Conservation (phyloP, 768 basidiomycete species). For the Pulveroboletus sp. region DNA sequence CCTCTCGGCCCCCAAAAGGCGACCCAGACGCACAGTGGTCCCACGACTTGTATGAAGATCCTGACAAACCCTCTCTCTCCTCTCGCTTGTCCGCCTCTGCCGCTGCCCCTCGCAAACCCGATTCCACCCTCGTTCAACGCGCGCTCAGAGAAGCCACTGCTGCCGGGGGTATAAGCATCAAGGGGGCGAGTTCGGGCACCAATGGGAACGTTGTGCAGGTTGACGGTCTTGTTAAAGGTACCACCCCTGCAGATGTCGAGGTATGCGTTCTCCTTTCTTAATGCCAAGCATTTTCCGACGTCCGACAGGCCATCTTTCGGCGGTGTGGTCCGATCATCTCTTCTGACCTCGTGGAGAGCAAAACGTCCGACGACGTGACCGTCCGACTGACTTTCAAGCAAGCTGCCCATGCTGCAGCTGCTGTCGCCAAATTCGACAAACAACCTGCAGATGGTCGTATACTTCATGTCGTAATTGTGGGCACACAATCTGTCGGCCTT, state of each 20-base stretch:
- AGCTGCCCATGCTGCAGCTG: conserved; percentile 56
- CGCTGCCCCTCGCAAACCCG: conserved; percentile 48
- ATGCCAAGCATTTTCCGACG: neutral
- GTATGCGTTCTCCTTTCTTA: conserved; percentile 7
- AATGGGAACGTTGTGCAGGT: conserved; percentile 72
- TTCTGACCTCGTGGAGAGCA: conserved; percentile 22
- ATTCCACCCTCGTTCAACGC: conserved; percentile 53
- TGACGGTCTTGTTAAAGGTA: conserved; percentile 68
- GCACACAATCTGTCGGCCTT: conserved; percentile 52
- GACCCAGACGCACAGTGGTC: conserved; percentile 67
- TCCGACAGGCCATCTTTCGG: conserved; percentile 66
- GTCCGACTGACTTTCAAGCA: conserved; percentile 76
- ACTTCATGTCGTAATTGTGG: conserved; percentile 63
- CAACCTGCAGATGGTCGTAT: conserved; percentile 81
- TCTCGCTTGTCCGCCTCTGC: conserved; percentile 50
- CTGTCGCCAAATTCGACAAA: conserved; percentile 74
- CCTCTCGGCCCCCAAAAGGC: conserved; percentile 60
- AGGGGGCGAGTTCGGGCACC: conserved; percentile 56
- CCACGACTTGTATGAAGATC: conserved; percentile 65
- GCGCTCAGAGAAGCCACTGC: conserved; percentile 62
- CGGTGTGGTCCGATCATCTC: conserved; percentile 67
- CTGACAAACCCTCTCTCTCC: conserved; percentile 53
- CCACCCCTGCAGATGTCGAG: conserved; percentile 79
- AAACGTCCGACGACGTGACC: conserved; percentile 38
- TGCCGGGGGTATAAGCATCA: conserved; percentile 52